phyloP scores from a whole-genome alignment of 2,329 filamentous ascomycete genomes.

The Penicillium fuscoglaucum region DNA sequence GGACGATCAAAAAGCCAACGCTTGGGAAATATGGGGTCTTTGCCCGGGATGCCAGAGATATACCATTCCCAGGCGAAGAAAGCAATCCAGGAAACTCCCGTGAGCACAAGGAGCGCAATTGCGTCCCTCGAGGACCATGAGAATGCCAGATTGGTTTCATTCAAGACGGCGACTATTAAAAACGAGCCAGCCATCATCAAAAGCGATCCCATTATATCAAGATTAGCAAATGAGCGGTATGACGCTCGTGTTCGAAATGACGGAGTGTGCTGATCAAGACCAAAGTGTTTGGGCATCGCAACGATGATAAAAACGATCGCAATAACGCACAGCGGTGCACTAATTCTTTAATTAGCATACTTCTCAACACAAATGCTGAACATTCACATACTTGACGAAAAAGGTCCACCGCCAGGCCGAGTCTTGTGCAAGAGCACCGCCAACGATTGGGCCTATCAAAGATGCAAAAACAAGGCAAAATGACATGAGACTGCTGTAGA shows the following conservation, averaged over 20 bases:
- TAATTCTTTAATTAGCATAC: slow-evolving; percentile 8
- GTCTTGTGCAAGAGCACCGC: slow-evolving; percentile 26
- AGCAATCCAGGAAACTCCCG: slow-evolving; percentile 30
- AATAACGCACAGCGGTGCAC: slow-evolving; percentile 22
- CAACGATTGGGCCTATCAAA: slow-evolving; percentile 28
- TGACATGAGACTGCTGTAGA: slow-evolving; percentile 27
- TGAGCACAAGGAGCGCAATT: slow-evolving; percentile 31
- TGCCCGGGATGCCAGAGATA: slow-evolving; percentile 21
- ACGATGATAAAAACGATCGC: slow-evolving; percentile 22
- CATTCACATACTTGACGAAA: slow-evolving; percentile 25
- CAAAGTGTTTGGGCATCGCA: slow-evolving; percentile 27
- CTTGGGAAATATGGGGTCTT: slow-evolving; percentile 33
- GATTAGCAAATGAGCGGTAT: slow-evolving; percentile 27
- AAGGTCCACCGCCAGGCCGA: slow-evolving; percentile 33
- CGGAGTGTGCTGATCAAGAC: slow-evolving; percentile 28
- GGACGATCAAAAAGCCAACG: slow-evolving; percentile 27
- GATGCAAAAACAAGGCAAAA: slow-evolving; percentile 24
- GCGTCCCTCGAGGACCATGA: slow-evolving; percentile 43
- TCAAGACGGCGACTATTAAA: slow-evolving; percentile 50
- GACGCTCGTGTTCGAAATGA: slow-evolving; percentile 29
- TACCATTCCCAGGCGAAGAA: slow-evolving; percentile 38
- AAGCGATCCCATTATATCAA: slow-evolving; percentile 25
- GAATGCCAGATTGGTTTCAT: slow-evolving; percentile 47
- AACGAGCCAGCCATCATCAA: slow-evolving; percentile 45
- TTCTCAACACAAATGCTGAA: not conserved